phyloP scores from a whole-genome alignment of 2,329 filamentous ascomycete genomes.

The Talaromyces amestolkiae region DNA sequence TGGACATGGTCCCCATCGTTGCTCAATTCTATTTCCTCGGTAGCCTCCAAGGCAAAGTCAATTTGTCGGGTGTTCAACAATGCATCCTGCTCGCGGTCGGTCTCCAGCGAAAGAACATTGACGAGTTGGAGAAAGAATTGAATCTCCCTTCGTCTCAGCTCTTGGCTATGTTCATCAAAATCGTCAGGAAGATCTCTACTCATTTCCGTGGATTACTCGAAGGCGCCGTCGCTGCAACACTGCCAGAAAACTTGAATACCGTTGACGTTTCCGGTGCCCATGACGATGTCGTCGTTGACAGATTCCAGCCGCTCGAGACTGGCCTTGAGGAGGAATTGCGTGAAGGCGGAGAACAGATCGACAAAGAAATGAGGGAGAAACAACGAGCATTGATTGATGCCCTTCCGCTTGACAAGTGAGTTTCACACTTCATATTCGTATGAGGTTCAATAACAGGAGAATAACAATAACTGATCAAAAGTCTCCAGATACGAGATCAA shows the following conservation, averaged over 20 bases:
- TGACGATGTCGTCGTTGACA: conserved; percentile 64
- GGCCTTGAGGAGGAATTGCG: conserved; percentile 77
- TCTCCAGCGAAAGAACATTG: conserved; percentile 83
- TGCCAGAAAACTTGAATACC: conserved; percentile 50
- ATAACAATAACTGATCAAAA: conserved; percentile 41
- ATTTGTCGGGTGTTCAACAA: conserved; percentile 77
- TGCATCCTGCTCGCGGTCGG: conserved; percentile 87
- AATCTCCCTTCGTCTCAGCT: conserved; percentile 72
- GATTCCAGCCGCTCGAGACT: conserved; percentile 68
- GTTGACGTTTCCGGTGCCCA: conserved; percentile 58
- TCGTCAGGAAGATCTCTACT: conserved; percentile 79
- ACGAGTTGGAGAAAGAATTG: conserved; percentile 75
- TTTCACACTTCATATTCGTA: conserved; percentile 20
- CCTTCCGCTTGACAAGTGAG: conserved; percentile 81
- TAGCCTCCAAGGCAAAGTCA: conserved; percentile 64
- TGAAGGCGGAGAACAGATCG: conserved; percentile 74
- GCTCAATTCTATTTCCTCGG: conserved; percentile 82
- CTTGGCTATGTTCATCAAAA: conserved; percentile 96
- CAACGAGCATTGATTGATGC: conserved; percentile 87
- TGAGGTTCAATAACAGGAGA: conserved; percentile 6
- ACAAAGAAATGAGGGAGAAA: conserved; percentile 69
- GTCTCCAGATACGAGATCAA: conserved; percentile 46
- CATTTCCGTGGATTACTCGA: conserved; percentile 75
- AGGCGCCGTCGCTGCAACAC: conserved; percentile 65
- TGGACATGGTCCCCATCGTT: conserved; percentile 84